Base-by-base conservation (phyloP, 2,329 filamentous ascomycete species). In the Aspergillus calidoustus region DNA sequence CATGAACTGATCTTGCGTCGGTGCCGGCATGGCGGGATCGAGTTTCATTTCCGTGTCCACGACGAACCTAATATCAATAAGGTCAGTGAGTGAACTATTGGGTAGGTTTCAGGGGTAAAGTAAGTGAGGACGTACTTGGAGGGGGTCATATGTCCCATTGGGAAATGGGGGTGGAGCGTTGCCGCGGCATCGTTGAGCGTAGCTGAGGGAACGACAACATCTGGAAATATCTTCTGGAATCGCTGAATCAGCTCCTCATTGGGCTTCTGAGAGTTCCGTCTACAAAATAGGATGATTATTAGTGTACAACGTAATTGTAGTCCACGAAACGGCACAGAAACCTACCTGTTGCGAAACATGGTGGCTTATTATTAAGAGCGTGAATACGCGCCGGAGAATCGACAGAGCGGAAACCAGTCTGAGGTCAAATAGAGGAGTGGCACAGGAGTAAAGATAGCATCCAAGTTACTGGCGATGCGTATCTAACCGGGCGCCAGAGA, bases 141-240 rank as follows among this genome's bases (percentile, higher is more conserved):
- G 28, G 68, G 61, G 50, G 72, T 69, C 61, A 68, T 63, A 23
- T 66, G 60, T 41, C 69, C 68, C 17, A 61, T 54, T 22, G 66
- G 57, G 56, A 67, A 65, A 64, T 69, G 71, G 59, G 60, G n/a
- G 22, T 28, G 62, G 63, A 48, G 34, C 11, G 34, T 69, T 54
- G 25, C 72, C 70, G 64, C 43, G 11, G 43, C 56, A 52, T 61
- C 68, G 66, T 66, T 79, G 71, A 71, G 80, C 72, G 68, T 75
- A 70, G 68, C 80, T 71, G 57, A 83, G 71, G 61, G 80, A 60
- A 84, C 81, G 64, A 96, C 82, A 70, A 55, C 49, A 57, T 93
- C 87, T 51, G 92, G 90, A 72, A 96, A 97, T 68, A 87, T 89
- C 72, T 91, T 87, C 76, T 91, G 91, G 80, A 97, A 97, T 76